phyloP scores from a whole-genome alignment of 805 yeast genomes.

The Scheffersomyces stipitis region DNA sequence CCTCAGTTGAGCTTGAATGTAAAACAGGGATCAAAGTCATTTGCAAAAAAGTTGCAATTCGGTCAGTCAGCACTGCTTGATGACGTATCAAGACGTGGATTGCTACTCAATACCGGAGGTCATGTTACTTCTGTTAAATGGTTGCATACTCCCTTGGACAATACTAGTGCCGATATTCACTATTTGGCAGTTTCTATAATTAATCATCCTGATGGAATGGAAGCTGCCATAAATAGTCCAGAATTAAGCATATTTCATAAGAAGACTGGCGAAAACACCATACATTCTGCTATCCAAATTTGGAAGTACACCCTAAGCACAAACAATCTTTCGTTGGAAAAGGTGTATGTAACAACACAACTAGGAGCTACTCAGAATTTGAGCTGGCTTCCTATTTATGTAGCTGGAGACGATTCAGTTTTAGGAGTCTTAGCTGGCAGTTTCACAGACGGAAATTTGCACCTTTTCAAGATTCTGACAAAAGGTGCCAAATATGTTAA shows the following conservation, averaged over 20 bases:
- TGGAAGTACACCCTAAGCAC: slow-evolving; percentile 36
- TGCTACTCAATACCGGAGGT: slow-evolving; percentile 51
- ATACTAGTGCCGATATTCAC: slow-evolving; percentile 19
- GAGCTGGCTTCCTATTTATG: slow-evolving; percentile 39
- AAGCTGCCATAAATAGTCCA: slow-evolving; percentile 19
- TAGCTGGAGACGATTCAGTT: slow-evolving; percentile 13
- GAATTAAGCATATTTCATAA: slow-evolving; percentile 32
- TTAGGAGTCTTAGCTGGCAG: slow-evolving; percentile 51
- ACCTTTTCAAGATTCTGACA: slow-evolving; percentile 42
- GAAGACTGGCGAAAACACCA: slow-evolving; percentile 4
- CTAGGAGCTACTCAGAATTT: slow-evolving; percentile 48
- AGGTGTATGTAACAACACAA: slow-evolving; percentile 30
- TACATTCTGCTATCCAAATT: slow-evolving; percentile 44
- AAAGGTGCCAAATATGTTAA: slow-evolving; percentile 15
- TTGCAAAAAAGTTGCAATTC: not conserved
- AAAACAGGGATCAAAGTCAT: not conserved
- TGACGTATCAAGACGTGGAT: slow-evolving; percentile 27
- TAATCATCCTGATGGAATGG: slow-evolving; percentile 24
- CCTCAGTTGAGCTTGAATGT: slow-evolving; percentile 1
- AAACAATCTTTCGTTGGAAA: slow-evolving; percentile 22
- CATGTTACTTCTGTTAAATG: slow-evolving; percentile 54
- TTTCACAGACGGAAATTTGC: slow-evolving; percentile 58
- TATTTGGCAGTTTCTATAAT: slow-evolving; percentile 54
- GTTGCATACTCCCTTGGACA: slow-evolving; percentile 33
- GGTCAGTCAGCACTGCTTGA: slow-evolving; percentile 10